Evolutionary conservation across 495 filamentous ascomycete genomes (phyloP), one percentile per base, ranked within the genome.

Genomic region (Usnea hakonensis): DNA sequence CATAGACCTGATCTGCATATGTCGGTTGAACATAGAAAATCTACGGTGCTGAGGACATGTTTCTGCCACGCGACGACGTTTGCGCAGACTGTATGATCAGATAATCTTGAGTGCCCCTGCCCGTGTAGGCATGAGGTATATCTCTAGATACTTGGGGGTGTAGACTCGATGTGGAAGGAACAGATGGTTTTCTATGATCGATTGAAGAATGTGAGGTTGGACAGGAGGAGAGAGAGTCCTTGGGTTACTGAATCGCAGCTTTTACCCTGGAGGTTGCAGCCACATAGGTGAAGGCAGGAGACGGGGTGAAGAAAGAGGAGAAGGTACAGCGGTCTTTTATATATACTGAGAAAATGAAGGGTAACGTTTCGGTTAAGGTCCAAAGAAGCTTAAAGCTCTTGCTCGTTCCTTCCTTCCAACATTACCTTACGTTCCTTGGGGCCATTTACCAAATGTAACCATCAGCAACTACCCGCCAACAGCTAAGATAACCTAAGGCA

Each of bases 301-400:
- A 52, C 16, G 16, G 11, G 26, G 28, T 32, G 28, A 28, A 32
- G 48, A 52, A 17, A n/a, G 5, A 52, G 5, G 16, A 48, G 26
- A 32, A 32, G 8, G 23, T 52, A 32, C 23, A 32, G 48, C 26
- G 0, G 48, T 50, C 28, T 32, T 52, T 52, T 5, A 32, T 52
- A 28, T 1, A 32, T 9, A 30, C 17, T 28, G 46, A 28, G 14
- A 46, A 16, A 11, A 50, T 5, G 9, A 17, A 11, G 8, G 26
- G 19, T 1, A 5, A 8, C 10, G 0, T 32, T 30, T 30, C 7
- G 7, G 48, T 32, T 3, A 28, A 52, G 14, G 48, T 52, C 16
- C 28, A 52, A 52, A 32, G 48, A 52, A 52, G 48, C 48, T 52
- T 52, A 52, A 52, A 52, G 13, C 48, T 32, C 28, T 52, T 52